phyloP scores from a whole-genome alignment of 2,329 filamentous ascomycete species.

The Penicillium sclerotiorum region DNA sequence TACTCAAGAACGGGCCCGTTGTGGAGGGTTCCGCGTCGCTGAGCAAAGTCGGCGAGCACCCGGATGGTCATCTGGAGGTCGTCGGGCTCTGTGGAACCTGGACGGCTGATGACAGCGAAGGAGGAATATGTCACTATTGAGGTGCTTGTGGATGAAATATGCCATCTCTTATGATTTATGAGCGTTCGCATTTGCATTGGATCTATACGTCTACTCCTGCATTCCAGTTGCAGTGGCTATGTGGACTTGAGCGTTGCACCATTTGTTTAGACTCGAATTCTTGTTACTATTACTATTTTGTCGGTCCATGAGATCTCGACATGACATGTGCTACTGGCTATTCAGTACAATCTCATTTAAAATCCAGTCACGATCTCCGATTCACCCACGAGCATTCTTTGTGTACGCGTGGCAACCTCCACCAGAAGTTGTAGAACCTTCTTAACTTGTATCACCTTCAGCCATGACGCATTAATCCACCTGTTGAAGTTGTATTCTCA shows the following conservation, averaged over 20 bases:
- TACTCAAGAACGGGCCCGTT: slow-evolving; percentile 57
- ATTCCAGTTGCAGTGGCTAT: neutral
- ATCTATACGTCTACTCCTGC: neutral
- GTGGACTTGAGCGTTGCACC: neutral
- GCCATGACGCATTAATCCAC: slow-evolving; percentile 15
- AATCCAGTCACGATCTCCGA: neutral
- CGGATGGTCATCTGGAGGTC: slow-evolving; percentile 58
- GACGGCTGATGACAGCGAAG: slow-evolving; percentile 82
- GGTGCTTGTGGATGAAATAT: slow-evolving; percentile 6
- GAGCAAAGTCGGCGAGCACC: slow-evolving; percentile 56
- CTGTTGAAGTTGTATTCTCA: neutral
- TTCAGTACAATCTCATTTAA: too few relatives aligned
- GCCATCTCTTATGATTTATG: slow-evolving; percentile 2
- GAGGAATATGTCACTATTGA: slow-evolving; percentile 60
- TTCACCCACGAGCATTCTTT: neutral
- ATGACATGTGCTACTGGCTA: too few relatives aligned
- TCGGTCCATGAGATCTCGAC: too few relatives aligned
- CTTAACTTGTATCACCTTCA: too few relatives aligned
- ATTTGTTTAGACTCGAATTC: neutral
- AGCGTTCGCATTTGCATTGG: slow-evolving; percentile 22
- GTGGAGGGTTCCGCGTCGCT: slow-evolving; percentile 44
- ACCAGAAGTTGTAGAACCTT: slow-evolving; percentile 9
- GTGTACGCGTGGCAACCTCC: neutral
- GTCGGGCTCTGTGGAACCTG: slow-evolving; percentile 81
- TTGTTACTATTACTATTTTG: too few relatives aligned